Evolutionary conservation across 495 filamentous ascomycete species (phyloP).

Genomic region (Pseudoneurospora amorphoporcata): DNA sequence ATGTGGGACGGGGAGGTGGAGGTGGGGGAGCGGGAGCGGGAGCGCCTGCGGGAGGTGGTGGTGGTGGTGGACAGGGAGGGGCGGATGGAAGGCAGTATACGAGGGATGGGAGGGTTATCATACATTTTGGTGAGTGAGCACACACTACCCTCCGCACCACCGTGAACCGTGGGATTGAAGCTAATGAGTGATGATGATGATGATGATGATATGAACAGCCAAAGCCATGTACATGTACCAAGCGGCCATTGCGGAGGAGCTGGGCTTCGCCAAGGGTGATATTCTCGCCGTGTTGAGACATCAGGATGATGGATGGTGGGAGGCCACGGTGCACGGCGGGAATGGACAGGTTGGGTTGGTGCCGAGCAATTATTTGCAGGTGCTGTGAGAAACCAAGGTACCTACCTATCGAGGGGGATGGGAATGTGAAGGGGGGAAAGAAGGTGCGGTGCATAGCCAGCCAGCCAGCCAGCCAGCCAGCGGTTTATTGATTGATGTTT

Average conservation of each 20-base stretch:
- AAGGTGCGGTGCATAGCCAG: not conserved
- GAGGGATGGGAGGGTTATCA: slow-evolving; percentile 73
- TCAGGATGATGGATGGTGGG: slow-evolving; percentile 99
- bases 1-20: slow-evolving; percentile 26
- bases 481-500: not conserved
- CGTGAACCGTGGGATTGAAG: not conserved
- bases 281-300: slow-evolving; percentile 76
- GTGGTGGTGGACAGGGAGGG: not conserved
- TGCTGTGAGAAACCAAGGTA: slow-evolving; percentile 43
- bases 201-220: slow-evolving; percentile 38
- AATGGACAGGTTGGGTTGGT: slow-evolving; percentile 73
- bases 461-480: not conserved
- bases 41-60: not conserved
- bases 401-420: not conserved
- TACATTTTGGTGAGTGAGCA: slow-evolving; percentile 73
- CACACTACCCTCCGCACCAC: too few relatives aligned
- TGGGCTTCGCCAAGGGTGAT: slow-evolving; percentile 90
- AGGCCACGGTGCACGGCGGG: slow-evolving; percentile 78
- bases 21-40: not conserved
- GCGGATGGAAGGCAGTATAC: slow-evolving; percentile 52
- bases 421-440: too few relatives aligned
- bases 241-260: slow-evolving; percentile 87
- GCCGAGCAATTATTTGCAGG: slow-evolving; percentile 93
- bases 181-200: slow-evolving; percentile 5
- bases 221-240: slow-evolving; percentile 90